Evolutionary conservation across 2,329 filamentous ascomycete genomes (phyloP), one percentile per base, ranked within the genome.

Genomic region (Elsinoe fawcettii): DNA sequence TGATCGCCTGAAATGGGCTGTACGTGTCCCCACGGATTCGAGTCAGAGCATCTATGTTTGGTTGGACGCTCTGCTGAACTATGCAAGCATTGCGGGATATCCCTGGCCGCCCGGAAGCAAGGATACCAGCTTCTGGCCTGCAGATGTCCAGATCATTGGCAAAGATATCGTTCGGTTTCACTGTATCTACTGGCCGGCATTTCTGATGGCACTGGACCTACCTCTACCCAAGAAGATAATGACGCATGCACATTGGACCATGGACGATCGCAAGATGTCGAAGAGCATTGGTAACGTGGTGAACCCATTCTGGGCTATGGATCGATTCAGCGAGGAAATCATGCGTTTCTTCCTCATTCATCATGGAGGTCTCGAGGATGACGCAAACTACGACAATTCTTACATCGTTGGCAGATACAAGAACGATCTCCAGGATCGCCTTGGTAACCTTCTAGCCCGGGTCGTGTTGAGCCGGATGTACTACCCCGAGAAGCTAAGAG

Each of bases 101-200:
- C 90, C 90, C 32, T 90, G 86, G 83, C 73, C 83, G 0, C 85
- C 87, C 0, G 83, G 83, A 1, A 74, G 79, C 3, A 82, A 87
- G 59, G 70, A 76, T 12, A 74, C 74, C 18, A 80, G 80, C 51
- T 84, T 88, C 22, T 99, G 93, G 92, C 93, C 93, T 3, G 89
- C 90, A 7, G 85, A 99, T 69, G 80, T 93, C 16, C 93, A 99
- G 46, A 83, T 99, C 23, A 86, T 99, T 57, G 93, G 93, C 51
- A 99, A 99, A 72, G 93, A 99, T 70, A 99, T 99, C 63, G 78
- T 95, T 58, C 86, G 90, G 16, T 99, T 99, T 71, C 95, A 99
- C 70, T 92, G 89, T 71, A 85, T 99, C 49, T 99, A 99, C 76
- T 99, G 95, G 93, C 93, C 93, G 0, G 93, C 93, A 2, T 87